Evolutionary conservation across 116 monocot genomes (phyloP).

Genomic region (Iris pallida): DNA sequence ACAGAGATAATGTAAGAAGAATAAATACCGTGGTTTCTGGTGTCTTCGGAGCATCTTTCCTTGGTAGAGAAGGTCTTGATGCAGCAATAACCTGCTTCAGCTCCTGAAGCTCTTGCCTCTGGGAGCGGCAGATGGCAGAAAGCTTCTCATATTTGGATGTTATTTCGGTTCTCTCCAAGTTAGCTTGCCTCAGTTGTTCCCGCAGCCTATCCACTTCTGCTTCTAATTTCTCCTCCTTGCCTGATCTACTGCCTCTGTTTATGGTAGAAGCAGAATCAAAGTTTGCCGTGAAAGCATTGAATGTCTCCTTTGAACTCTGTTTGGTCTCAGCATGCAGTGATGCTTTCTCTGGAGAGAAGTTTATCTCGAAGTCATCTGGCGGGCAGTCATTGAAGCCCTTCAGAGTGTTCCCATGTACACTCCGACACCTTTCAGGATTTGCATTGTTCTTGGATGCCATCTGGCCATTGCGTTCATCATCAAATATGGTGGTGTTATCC

Average conservation of each 20-base stretch:
- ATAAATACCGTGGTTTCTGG: conserved; percentile 29
- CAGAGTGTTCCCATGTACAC: conserved; percentile 10
- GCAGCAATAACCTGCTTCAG: conserved; percentile 46
- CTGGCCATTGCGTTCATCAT: conserved; percentile 43
- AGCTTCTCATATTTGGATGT: conserved; percentile 77
- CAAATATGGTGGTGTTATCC: conserved; percentile 41
- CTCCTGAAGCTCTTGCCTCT: conserved; percentile 84
- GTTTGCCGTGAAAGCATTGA: conserved; percentile 56
- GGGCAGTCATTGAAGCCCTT: conserved; percentile 21
- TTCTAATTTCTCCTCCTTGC: conserved; percentile 44
- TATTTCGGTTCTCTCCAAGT: conserved; percentile 64
- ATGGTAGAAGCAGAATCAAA: conserved; percentile 36
- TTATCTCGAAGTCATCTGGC: conserved; percentile 55
- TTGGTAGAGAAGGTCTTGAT: conserved; percentile 18
- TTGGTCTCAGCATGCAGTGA: conserved; percentile 21
- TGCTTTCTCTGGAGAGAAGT: conserved; percentile 37
- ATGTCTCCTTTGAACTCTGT: conserved; percentile 37
- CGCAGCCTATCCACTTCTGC: conserved; percentile 60
- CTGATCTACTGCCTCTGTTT: conserved; percentile 12
- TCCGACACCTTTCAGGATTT: conserved; percentile 13
- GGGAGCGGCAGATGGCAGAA: conserved; percentile 76
- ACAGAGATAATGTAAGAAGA: not conserved
- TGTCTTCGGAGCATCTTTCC: conserved; percentile 28
- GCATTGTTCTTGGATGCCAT: conserved; percentile 29
- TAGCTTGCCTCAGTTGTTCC: conserved; percentile 67